These are phyloP conservation scores for Ramaria sp. DNA, from an alignment of 768 basidiomycete species.

Conservation along the genomic window DNA sequence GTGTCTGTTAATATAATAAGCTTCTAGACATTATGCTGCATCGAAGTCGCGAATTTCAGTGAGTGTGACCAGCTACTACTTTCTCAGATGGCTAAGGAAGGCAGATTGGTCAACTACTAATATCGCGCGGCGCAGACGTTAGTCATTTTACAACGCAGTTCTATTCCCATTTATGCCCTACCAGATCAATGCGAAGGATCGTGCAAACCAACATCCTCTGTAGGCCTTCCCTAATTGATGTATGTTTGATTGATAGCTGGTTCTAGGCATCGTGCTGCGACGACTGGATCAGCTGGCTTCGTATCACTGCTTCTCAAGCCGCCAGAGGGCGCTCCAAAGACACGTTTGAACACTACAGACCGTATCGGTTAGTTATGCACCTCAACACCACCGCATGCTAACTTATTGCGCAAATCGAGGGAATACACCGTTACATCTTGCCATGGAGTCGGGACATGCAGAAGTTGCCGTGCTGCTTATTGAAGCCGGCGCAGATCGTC, in stretches of 20 bases:
- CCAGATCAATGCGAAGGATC: constrained; percentile 91
- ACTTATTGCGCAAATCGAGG: constrained; percentile 35
- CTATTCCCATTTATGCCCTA: constrained; percentile 19
- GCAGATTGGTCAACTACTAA: constrained; percentile 81
- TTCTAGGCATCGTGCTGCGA: constrained; percentile 85
- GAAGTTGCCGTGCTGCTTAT: constrained; percentile 85
- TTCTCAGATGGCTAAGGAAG: constrained; percentile 12
- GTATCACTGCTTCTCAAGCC: constrained; percentile 78
- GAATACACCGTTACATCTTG: constrained; percentile 93
- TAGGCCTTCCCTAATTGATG: constrained; percentile 26
- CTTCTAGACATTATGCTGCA: constrained; percentile 77
- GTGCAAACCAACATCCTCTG: constrained; percentile 87
- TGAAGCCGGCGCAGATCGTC: constrained; percentile 90
- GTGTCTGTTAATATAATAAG: constrained; percentile 8
- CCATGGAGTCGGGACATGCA: constrained; percentile 93
- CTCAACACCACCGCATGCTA: constrained; percentile 2
- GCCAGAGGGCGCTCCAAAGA: constrained; percentile 63
- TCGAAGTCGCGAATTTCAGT: constrained; percentile 86
- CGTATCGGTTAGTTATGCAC: constrained; percentile 44
- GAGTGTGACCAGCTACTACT: constrained; percentile 6
- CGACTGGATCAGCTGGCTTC: constrained; percentile 88
- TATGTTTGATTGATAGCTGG: neutral
- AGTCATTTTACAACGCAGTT: constrained; percentile 26
- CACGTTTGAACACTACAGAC: constrained; percentile 79
- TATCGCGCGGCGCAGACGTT: constrained; percentile 86